phyloP scores from a whole-genome alignment of 2,329 filamentous ascomycete genomes.

The Phaeosphaeria sp. region DNA sequence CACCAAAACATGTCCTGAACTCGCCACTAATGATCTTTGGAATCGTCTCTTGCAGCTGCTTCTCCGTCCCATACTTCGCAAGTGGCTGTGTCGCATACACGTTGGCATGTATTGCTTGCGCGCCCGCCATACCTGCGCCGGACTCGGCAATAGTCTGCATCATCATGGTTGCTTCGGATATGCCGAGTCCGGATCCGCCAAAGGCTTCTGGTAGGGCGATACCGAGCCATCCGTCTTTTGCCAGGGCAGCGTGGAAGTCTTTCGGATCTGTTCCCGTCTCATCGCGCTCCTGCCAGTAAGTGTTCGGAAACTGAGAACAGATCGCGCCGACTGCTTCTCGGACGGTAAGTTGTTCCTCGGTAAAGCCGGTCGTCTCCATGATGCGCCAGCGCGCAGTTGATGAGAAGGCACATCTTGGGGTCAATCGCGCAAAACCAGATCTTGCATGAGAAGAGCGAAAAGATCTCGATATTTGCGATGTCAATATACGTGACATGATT shows the following conservation, averaged over 20 bases:
- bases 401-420: conserved; percentile 37
- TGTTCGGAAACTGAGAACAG: conserved; percentile 73
- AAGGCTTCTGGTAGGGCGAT: conserved; percentile 78
- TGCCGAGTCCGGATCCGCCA: conserved; percentile 77
- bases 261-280: conserved; percentile 73
- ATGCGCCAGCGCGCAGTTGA: conserved; percentile 48
- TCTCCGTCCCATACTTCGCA: conserved; percentile 72
- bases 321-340: conserved; percentile 73
- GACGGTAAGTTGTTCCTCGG: conserved; percentile 74
- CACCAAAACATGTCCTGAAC: conserved; percentile 79
- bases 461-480: not conserved
- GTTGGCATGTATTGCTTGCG: conserved; percentile 65
- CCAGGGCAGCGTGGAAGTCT: conserved; percentile 77
- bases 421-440: not conserved
- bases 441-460: not conserved
- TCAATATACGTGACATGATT: conserved; percentile 6
- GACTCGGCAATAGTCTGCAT: conserved; percentile 81
- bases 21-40: conserved; percentile 75
- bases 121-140: conserved; percentile 78
- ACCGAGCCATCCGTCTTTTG: conserved; percentile 80
- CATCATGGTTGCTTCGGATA: conserved; percentile 87
- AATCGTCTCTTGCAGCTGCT: conserved; percentile 70
- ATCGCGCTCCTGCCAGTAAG: conserved; percentile 79
- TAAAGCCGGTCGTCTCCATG: conserved; percentile 78
- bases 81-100: conserved; percentile 80